phyloP scores from a whole-genome alignment of 2,329 filamentous ascomycete genomes.

The Colletotrichum sp. region DNA sequence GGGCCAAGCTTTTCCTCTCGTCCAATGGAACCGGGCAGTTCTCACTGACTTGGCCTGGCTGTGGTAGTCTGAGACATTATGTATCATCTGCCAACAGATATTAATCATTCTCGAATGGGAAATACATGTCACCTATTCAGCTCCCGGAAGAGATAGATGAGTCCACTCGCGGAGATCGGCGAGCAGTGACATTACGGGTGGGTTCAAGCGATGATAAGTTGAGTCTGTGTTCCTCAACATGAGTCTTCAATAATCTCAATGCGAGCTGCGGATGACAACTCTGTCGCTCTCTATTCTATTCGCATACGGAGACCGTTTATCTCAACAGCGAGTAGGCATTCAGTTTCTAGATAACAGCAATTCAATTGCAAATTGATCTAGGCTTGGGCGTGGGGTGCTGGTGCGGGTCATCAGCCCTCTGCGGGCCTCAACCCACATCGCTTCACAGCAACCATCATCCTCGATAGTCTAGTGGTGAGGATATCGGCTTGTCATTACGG shows the following conservation, averaged over 20 bases:
- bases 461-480: constrained; percentile 4
- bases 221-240: background rate
- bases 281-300: background rate
- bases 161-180: background rate
- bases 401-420: background rate
- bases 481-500: background rate
- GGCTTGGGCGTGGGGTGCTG: too few relatives aligned
- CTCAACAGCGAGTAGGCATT: background rate
- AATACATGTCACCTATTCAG: background rate
- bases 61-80: background rate
- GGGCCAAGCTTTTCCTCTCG: background rate
- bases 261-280: background rate
- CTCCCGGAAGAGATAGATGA: background rate
- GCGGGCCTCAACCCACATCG: background rate
- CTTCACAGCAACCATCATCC: background rate
- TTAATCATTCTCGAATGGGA: background rate
- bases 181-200: background rate
- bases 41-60: background rate
- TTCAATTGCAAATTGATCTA: background rate
- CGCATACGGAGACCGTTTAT: accelerated
- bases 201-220: accelerated
- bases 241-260: background rate
- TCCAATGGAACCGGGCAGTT: background rate
- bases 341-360: background rate
- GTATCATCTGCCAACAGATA: background rate